Evolutionary conservation across 1,139 yeast genomes (phyloP).

Genomic region (Hyphopichia buzzinii): DNA sequence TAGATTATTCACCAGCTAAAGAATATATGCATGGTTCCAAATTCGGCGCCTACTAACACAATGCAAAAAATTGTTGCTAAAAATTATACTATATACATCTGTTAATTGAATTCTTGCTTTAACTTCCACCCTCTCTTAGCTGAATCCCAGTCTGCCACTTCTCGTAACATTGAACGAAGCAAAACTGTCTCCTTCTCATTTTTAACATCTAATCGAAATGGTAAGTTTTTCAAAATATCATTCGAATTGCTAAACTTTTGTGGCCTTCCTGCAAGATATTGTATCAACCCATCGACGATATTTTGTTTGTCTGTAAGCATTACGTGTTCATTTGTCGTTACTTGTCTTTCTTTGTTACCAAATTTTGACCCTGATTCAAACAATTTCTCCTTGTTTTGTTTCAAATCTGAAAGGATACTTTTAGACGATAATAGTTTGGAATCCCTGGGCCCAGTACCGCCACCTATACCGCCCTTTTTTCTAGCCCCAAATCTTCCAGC

Average conservation of each 20-base stretch:
- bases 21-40: no score
- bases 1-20: no score
- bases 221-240: constrained; percentile 46
- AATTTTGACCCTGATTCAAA: constrained; percentile 7
- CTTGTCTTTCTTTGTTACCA: constrained; percentile 13
- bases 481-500: constrained; percentile 59
- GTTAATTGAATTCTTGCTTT: constrained; percentile 49
- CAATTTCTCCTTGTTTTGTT: constrained; percentile 31
- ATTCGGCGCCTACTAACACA: no score
- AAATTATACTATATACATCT: not conserved
- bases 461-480: constrained; percentile 11
- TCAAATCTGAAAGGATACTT: constrained; percentile 35
- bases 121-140: constrained; percentile 60
- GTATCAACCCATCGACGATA: constrained; percentile 33
- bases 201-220: constrained; percentile 34
- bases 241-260: constrained; percentile 53
- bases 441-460: constrained; percentile 10
- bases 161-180: constrained; percentile 65
- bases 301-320: constrained; percentile 22
- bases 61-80: no score
- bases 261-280: constrained; percentile 30
- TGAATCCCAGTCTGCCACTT: constrained; percentile 69
- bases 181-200: constrained; percentile 59
- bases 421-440: constrained; percentile 19
- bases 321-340: constrained; percentile 7